Percentiles rank a stretch among this genome's conserved stretches.
These are phyloP conservation scores for Globomyces pollinis-pini DNA, from an alignment of 192 early-diverging fungal species.

Conservation along the genomic window DNA sequence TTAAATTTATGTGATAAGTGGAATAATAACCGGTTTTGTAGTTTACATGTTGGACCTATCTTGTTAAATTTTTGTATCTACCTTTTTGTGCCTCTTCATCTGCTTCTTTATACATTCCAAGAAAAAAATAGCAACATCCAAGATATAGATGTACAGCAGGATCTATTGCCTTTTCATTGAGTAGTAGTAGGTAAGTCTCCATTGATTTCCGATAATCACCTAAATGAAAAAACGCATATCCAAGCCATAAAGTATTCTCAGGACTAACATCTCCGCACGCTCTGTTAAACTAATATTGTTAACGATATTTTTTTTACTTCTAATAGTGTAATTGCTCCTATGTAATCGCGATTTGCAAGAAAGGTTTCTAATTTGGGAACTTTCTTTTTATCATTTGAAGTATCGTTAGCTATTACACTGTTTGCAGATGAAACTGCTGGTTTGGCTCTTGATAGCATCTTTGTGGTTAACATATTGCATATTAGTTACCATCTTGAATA, in stretches of 20 bases:
- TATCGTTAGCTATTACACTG: conserved; percentile 6
- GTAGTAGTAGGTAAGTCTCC: conserved; percentile 42
- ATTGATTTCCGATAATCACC: conserved; percentile 48
- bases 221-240: conserved; percentile 47
- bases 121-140: conserved; percentile 49
- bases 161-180: conserved; percentile 35
- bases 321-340: conserved; percentile 49
- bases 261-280: conserved; percentile 35
- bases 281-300: conserved; percentile 44
- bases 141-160: conserved; percentile 46
- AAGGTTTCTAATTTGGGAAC: conserved; percentile 48
- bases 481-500: not conserved
- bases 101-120: conserved; percentile 55
- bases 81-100: conserved; percentile 51
- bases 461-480: conserved; percentile 4
- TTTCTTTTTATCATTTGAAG: conserved; percentile 32
- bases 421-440: conserved; percentile 30
- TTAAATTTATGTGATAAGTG: conserved; percentile 60
- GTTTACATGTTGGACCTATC: conserved; percentile 56
- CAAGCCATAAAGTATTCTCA: conserved; percentile 43
- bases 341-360: conserved; percentile 44
- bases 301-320: conserved; percentile 31
- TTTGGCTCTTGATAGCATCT: conserved; percentile 55
- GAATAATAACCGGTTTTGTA: conserved; percentile 55
- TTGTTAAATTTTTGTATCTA: too few species aligned